Evolutionary conservation across 2,329 filamentous ascomycete species (phyloP).

Genomic region (Trichoderma guizhouense): DNA sequence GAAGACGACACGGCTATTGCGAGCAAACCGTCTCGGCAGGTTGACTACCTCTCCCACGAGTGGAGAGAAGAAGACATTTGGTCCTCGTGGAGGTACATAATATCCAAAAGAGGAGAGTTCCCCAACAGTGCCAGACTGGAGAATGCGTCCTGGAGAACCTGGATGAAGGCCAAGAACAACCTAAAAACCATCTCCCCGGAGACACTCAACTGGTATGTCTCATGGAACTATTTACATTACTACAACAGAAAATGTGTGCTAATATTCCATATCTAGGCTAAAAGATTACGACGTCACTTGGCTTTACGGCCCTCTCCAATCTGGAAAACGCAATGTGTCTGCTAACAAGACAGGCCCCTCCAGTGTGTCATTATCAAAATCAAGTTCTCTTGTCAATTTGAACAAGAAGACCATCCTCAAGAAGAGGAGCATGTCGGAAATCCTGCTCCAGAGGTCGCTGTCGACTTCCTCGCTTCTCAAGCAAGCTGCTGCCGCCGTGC

Average conservation of each 20-base stretch:
- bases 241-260: not conserved
- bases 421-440: slow-evolving; percentile 92
- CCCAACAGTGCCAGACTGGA: slow-evolving; percentile 79
- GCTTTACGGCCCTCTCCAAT: slow-evolving; percentile 91
- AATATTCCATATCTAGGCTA: slow-evolving; percentile 59
- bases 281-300: slow-evolving; percentile 98
- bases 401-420: slow-evolving; percentile 89
- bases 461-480: slow-evolving; percentile 86
- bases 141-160: slow-evolving; percentile 96
- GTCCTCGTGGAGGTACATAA: slow-evolving; percentile 94
- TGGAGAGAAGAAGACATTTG: slow-evolving; percentile 97
- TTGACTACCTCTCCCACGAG: slow-evolving; percentile 92
- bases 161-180: slow-evolving; percentile 88
- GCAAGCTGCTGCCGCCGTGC: slow-evolving; percentile 80
- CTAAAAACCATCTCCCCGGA: slow-evolving; percentile 87
- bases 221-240: not conserved
- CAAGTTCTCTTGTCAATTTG: slow-evolving; percentile 61
- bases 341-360: slow-evolving; percentile 40
- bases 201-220: slow-evolving; percentile 78
- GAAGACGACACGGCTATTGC: slow-evolving; percentile 78
- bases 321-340: slow-evolving; percentile 57
- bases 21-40: slow-evolving; percentile 75
- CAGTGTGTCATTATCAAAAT: slow-evolving; percentile 48
- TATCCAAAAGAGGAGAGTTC: slow-evolving; percentile 73
- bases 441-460: slow-evolving; percentile 86